Conservation (phyloP, 495 filamentous ascomycete species). For the Penicillium salamii region DNA sequence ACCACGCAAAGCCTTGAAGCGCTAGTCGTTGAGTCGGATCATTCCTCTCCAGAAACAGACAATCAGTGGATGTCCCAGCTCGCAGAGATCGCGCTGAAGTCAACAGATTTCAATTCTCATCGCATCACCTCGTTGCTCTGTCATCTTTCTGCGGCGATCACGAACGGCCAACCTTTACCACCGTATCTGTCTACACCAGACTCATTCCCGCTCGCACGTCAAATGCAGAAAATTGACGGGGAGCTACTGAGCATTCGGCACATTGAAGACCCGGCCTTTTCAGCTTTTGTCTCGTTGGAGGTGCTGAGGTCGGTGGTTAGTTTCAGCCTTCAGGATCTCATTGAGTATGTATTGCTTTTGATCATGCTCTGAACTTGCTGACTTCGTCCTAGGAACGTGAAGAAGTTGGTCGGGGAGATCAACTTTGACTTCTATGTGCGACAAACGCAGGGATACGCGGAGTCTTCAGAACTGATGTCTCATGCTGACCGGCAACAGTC, state of each 20-base stretch:
- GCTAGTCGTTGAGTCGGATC: constrained; percentile 12
- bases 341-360: constrained; percentile 34
- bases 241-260: constrained; percentile 62
- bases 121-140: constrained; percentile 60
- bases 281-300: constrained; percentile 70
- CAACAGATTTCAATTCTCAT: constrained; percentile 56
- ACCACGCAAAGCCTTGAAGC: constrained; percentile 28
- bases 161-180: constrained; percentile 56
- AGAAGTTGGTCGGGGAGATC: constrained; percentile 68
- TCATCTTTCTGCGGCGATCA: constrained; percentile 63
- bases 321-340: constrained; percentile 57
- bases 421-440: constrained; percentile 60
- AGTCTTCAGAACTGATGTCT: constrained; percentile 21
- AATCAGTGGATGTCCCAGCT: constrained; percentile 27
- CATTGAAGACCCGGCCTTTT: constrained; percentile 67
- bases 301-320: constrained; percentile 64
- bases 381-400: constrained; percentile 45
- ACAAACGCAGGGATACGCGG: constrained; percentile 10
- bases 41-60: not conserved
- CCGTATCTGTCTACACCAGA: constrained; percentile 56
- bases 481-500: too few relatives aligned
- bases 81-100: constrained; percentile 29
- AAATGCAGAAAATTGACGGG: constrained; percentile 47
- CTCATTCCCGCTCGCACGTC: constrained; percentile 53
- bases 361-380: not conserved